Conservation (phyloP, 352 stramenopile genomes). For the Phytophthora rubi region DNA sequence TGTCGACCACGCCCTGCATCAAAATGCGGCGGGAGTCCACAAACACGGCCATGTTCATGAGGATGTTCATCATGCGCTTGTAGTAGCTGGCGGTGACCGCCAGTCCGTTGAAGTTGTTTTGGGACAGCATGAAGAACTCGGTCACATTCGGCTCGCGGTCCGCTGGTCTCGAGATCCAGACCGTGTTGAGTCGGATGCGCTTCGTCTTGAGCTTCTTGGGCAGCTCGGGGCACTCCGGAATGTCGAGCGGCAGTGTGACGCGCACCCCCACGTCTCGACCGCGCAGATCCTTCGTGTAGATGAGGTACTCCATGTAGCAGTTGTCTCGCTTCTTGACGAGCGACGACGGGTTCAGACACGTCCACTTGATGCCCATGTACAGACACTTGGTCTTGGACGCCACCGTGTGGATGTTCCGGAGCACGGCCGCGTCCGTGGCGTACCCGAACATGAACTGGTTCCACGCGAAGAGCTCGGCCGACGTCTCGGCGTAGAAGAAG, state of each 20-base stretch:
- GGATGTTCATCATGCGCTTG: constrained; percentile 65
- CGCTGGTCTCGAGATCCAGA: constrained; percentile 55
- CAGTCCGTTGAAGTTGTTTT: constrained; percentile 63
- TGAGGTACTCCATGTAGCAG: constrained; percentile 82
- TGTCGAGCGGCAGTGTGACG: constrained; percentile 66
- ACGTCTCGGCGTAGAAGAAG: constrained; percentile 75
- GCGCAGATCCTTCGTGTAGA: constrained; percentile 63
- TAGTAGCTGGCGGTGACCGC: constrained; percentile 45
- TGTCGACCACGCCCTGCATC: constrained; percentile 52
- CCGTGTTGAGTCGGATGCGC: constrained; percentile 56
- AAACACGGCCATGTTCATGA: constrained; percentile 65
- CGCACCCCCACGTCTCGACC: constrained; percentile 72
- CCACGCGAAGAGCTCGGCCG: constrained; percentile 71
- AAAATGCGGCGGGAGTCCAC: constrained; percentile 70
- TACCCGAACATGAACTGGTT: constrained; percentile 78
- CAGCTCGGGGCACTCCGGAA: constrained; percentile 66
- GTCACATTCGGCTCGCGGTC: constrained; percentile 44
- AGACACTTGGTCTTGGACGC: constrained; percentile 43
- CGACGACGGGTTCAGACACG: constrained; percentile 59
- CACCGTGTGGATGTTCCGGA: constrained; percentile 74
- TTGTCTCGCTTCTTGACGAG: constrained; percentile 77
- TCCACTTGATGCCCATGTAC: constrained; percentile 89
- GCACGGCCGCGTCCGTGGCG: constrained; percentile 65
- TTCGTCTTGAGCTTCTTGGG: constrained; percentile 62
- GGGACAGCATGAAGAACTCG: constrained; percentile 66